Conservation (phyloP, 495 filamentous ascomycete genomes). For the Apiosordaria backusii region DNA sequence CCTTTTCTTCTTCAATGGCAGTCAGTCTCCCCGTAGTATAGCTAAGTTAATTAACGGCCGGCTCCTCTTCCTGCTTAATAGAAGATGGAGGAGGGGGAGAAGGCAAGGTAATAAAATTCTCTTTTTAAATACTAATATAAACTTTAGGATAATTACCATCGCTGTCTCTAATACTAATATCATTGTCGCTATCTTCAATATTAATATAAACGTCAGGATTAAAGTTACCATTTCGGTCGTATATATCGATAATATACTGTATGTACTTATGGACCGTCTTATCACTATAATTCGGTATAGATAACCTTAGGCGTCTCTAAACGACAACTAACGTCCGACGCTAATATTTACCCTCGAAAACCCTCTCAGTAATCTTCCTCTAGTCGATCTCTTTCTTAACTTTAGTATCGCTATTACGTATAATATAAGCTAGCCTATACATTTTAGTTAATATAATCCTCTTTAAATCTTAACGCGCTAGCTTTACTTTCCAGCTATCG, state of each 20-base stretch:
- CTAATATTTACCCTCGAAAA: constrained; percentile 38
- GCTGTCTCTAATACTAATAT: constrained; percentile 13
- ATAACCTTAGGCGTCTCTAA: constrained; percentile 49
- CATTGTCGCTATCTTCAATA: too few relatives aligned
- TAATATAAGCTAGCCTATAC: constrained; percentile 45
- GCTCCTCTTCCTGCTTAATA: too few relatives aligned
- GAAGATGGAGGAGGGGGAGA: too few relatives aligned
- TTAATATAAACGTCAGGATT: too few relatives aligned
- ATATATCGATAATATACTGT: constrained; percentile 40
- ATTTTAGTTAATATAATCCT: constrained; percentile 47
- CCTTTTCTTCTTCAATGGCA: too few relatives aligned
- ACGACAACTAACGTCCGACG: constrained; percentile 45
- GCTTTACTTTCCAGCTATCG: constrained; percentile 27
- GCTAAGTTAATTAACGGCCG: too few relatives aligned
- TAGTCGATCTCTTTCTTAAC: constrained; percentile 55
- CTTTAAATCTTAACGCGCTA: constrained; percentile 26
- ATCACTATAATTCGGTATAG: constrained; percentile 41
- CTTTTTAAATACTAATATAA: too few relatives aligned
- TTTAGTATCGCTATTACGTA: constrained; percentile 41
- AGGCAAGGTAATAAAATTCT: too few relatives aligned
- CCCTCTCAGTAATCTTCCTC: constrained; percentile 42
- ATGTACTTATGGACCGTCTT: constrained; percentile 47
- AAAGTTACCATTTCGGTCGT: constrained; percentile 35
- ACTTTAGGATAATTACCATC: not conserved
- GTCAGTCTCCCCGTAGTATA: too few relatives aligned